Percentiles rank a stretch among this genome's conserved stretches.
phyloP scores from a whole-genome alignment of 441 rosid genomes.

The Gossypium gossypioides region DNA sequence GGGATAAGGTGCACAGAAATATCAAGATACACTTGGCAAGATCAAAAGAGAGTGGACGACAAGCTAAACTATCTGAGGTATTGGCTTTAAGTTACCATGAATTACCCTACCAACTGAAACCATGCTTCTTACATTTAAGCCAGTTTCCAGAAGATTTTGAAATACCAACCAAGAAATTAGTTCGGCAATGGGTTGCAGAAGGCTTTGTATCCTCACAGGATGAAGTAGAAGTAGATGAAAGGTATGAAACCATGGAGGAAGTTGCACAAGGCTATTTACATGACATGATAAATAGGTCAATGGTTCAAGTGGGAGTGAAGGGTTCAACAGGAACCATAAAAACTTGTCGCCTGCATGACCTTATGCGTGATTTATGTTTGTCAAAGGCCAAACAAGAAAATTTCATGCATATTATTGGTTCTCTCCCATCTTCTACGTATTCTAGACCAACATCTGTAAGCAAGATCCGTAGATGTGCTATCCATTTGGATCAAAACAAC shows the following conservation, averaged over 20 bases:
- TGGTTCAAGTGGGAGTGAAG: conserved; percentile 22
- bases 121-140: conserved; percentile 20
- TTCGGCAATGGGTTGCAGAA: conserved; percentile 26
- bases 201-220: conserved; percentile 9
- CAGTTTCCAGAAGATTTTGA: conserved; percentile 23
- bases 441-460: neutral
- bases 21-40: conserved; percentile 13
- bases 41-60: conserved; percentile 3
- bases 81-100: conserved; percentile 27
- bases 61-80: conserved; percentile 20
- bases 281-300: conserved; percentile 19
- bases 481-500: conserved; percentile 2
- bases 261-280: conserved; percentile 12
- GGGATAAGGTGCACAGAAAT: conserved; percentile 18
- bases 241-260: conserved; percentile 15
- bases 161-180: conserved; percentile 16
- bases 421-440: neutral
- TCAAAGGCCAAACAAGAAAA: conserved; percentile 18
- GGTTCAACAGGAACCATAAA: conserved; percentile 23
- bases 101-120: conserved; percentile 23
- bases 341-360: conserved; percentile 25
- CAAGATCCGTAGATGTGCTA: conserved; percentile 9
- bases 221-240: conserved; percentile 8
- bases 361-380: conserved; percentile 23
- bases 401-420: conserved; percentile 15